phyloP scores from a whole-genome alignment of 2,329 filamentous ascomycete genomes.

The Alternaria infectoria region DNA sequence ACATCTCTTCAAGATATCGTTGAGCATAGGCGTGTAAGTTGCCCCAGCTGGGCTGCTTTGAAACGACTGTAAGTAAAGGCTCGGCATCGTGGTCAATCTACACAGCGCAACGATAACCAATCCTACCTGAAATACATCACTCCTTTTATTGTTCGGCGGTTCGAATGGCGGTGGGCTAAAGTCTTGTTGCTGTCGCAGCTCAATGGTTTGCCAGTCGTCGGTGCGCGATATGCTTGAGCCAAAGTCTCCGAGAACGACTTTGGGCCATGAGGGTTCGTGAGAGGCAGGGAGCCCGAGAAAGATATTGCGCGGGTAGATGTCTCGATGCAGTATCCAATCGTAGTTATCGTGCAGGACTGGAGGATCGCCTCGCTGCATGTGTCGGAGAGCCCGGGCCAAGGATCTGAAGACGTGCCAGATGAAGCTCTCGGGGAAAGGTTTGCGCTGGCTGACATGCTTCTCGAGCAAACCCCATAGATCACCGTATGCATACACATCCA shows the following conservation, averaged over 20 bases:
- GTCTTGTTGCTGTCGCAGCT: background rate
- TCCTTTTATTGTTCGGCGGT: background rate
- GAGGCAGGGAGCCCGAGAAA: background rate
- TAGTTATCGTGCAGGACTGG: background rate
- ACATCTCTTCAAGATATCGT: background rate
- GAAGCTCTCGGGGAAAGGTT: background rate
- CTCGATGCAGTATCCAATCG: background rate
- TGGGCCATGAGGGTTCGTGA: background rate
- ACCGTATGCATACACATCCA: background rate
- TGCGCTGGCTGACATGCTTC: background rate
- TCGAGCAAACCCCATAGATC: background rate
- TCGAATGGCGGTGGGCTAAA: background rate
- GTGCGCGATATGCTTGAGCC: background rate
- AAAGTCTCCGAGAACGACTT: background rate
- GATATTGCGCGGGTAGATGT: background rate
- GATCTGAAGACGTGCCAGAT: background rate
- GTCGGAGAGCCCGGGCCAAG: background rate
- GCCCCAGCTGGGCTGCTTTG: background rate
- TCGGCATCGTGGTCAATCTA: background rate
- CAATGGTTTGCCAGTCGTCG: fast-evolving
- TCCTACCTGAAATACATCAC: background rate
- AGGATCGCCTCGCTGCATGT: background rate
- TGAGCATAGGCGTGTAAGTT: background rate
- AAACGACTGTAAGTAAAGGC: no score
- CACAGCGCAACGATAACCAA: background rate